phyloP scores from a whole-genome alignment of 2,329 filamentous ascomycete species.

The Cordyceps javanica region DNA sequence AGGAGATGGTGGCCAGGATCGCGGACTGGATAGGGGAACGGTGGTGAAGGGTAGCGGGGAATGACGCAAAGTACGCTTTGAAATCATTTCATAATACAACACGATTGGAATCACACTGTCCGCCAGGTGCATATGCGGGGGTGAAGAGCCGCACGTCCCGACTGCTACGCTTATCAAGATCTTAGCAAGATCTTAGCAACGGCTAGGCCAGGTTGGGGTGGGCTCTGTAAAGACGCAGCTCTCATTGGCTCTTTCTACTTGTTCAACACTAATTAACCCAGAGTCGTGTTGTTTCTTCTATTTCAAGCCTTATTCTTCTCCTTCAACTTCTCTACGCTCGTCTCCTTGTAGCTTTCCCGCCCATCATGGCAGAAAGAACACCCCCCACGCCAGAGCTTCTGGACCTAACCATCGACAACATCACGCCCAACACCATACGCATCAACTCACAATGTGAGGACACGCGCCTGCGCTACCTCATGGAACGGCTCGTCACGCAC shows the following conservation, averaged over 20 bases:
- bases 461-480: conserved; percentile 57
- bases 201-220: background rate
- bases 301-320: background rate
- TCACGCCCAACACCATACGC: conserved; percentile 62
- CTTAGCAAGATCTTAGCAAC: conserved; percentile 9
- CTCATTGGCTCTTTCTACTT: background rate
- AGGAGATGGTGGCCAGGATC: conserved; percentile 6
- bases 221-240: background rate
- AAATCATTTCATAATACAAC: background rate
- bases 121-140: background rate
- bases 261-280: background rate
- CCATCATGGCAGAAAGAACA: background rate
- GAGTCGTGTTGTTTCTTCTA: no score
- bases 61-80: background rate
- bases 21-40: background rate
- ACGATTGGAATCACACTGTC: background rate
- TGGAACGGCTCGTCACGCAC: conserved; percentile 64
- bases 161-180: conserved; percentile 3
- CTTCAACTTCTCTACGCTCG: background rate
- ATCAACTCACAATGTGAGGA: conserved; percentile 64
- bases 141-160: background rate
- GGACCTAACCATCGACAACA: conserved; percentile 66
- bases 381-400: conserved; percentile 1
- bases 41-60: background rate
- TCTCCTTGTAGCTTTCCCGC: background rate